Percentiles rank a stretch among this genome's conserved stretches.
phyloP scores from a whole-genome alignment of 495 filamentous ascomycete genomes.

The Amniculicola lignicola region DNA sequence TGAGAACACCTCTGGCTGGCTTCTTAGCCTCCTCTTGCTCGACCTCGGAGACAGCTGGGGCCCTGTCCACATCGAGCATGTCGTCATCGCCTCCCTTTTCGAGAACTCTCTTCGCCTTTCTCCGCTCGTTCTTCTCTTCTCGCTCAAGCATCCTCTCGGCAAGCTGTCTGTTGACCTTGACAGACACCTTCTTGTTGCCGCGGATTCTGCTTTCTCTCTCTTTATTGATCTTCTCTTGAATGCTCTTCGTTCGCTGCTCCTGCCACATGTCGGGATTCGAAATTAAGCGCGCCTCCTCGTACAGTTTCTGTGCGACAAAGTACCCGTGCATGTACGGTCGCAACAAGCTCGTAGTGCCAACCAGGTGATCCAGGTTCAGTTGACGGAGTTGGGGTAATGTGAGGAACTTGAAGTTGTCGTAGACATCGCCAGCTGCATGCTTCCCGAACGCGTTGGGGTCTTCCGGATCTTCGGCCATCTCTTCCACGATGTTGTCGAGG shows the following conservation, averaged over 20 bases:
- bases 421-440: conserved; percentile 62
- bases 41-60: conserved; percentile 29
- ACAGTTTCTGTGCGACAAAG: conserved; percentile 88
- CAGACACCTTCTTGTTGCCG: conserved; percentile 86
- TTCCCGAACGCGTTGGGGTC: conserved; percentile 62
- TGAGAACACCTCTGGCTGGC: conserved; percentile 55
- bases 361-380: conserved; percentile 78
- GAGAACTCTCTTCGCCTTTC: conserved; percentile 57
- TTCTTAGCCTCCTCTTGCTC: conserved; percentile 23
- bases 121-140: conserved; percentile 75
- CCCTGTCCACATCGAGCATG: conserved; percentile 6
- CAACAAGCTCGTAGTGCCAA: conserved; percentile 80
- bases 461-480: conserved; percentile 83
- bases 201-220: conserved; percentile 88
- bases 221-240: conserved; percentile 91
- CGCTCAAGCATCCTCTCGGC: conserved; percentile 77
- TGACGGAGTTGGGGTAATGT: conserved; percentile 75
- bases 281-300: conserved; percentile 91
- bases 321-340: conserved; percentile 98
- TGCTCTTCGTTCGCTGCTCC: conserved; percentile 77
- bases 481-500: conserved; percentile 94
- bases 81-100: conserved; percentile 55
- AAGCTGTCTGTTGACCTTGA: conserved; percentile 80
- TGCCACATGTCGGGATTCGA: conserved; percentile 89
- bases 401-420: conserved; percentile 98